These are phyloP conservation scores for Fragosphaeria purpurea DNA, from an alignment of 2,329 filamentous ascomycete species.

Conservation along the genomic window DNA sequence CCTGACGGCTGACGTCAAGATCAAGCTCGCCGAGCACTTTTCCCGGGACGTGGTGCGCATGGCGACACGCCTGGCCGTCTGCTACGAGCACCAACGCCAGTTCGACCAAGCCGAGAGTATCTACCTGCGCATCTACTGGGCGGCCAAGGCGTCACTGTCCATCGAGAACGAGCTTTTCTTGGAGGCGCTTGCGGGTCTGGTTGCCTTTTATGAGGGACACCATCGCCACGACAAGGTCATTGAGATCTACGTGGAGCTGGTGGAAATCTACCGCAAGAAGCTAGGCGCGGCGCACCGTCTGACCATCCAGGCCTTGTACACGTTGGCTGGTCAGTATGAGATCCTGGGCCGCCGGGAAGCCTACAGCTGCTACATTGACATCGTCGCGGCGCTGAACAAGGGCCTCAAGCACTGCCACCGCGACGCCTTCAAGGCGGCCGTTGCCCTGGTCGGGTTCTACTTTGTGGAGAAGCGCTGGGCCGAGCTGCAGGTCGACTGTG, in stretches of 20 bases:
- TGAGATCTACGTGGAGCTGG: conserved; percentile 24
- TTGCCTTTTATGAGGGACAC: conserved; percentile 25
- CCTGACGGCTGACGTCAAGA: conserved; percentile 20
- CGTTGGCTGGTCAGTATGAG: conserved; percentile 17
- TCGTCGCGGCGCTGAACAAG: conserved; percentile 24
- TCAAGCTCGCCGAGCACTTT: conserved; percentile 21
- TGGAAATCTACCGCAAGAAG: conserved; percentile 24
- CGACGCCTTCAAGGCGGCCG: conserved; percentile 34
- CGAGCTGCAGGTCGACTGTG: conserved; percentile 35
- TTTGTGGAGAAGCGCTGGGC: conserved; percentile 33
- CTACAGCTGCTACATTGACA: conserved; percentile 27
- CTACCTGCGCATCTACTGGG: conserved; percentile 27
- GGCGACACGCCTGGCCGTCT: conserved; percentile 24
- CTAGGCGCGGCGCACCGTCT: conserved; percentile 20
- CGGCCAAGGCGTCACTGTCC: conserved; percentile 21
- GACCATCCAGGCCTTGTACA: conserved; percentile 25
- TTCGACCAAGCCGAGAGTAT: conserved; percentile 29
- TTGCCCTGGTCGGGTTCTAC: conserved; percentile 34
- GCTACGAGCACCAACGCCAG: conserved; percentile 24
- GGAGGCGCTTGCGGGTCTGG: conserved; percentile 19
- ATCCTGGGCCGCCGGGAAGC: conserved; percentile 24
- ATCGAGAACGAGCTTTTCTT: conserved; percentile 21
- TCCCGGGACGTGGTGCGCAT: conserved; percentile 23
- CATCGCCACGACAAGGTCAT: conserved; percentile 29
- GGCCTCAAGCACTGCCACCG: conserved; percentile 25